Evolutionary conservation across 176 grass and related monocot genomes (phyloP).

Genomic region (Phyllostachys edulis): DNA sequence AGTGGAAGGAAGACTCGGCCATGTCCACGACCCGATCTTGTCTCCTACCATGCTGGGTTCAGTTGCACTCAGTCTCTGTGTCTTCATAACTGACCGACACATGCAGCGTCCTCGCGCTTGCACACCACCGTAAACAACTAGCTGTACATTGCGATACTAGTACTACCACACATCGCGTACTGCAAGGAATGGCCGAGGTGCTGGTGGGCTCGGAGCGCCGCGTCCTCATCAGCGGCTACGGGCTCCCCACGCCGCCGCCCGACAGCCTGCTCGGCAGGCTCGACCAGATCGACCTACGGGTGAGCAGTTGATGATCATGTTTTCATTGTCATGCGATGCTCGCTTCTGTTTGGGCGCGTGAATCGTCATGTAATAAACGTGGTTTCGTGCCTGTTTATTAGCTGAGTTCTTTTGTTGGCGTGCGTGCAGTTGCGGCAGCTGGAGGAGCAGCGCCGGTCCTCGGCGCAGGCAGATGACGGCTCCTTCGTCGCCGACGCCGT

Average conservation of each 20-base stretch:
- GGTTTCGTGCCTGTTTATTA: no score
- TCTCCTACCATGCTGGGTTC: neutral
- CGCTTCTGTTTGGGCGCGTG: neutral
- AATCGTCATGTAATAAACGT: no score
- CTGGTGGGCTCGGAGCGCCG: constrained; percentile 39
- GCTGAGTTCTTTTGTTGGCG: no score
- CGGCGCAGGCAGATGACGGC: neutral
- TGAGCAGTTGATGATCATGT: neutral
- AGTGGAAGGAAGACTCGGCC: neutral
- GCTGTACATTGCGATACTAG: no score
- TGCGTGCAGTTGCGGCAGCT: constrained; percentile 38
- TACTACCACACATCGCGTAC: neutral
- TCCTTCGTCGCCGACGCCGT: neutral
- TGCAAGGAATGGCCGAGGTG: constrained; percentile 41
- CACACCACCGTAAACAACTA: neutral
- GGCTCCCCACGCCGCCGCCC: constrained; percentile 14
- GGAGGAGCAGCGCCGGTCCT: constrained; percentile 25
- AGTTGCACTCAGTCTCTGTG: neutral
- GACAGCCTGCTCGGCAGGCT: constrained; percentile 42
- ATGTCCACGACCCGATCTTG: constrained; percentile 32
- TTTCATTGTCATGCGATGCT: neutral
- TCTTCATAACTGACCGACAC: constrained; percentile 11
- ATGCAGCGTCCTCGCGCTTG: neutral
- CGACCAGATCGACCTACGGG: constrained; percentile 50
- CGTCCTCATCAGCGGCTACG: constrained; percentile 37